These are phyloP conservation scores for Lentinula sp. DNA, from an alignment of 768 basidiomycete species.

Conservation along the genomic window DNA sequence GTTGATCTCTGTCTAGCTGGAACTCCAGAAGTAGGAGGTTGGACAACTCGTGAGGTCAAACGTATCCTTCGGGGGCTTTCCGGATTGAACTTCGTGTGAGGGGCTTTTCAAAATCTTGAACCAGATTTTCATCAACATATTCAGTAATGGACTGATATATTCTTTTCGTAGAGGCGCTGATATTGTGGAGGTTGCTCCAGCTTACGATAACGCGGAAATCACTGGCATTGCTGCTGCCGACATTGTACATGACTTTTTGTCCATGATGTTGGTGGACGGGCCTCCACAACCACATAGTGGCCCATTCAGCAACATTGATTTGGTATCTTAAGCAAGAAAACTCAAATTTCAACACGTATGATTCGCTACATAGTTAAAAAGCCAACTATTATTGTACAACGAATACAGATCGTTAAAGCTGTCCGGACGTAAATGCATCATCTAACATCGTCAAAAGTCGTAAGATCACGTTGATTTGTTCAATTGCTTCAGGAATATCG, in stretches of 20 bases:
- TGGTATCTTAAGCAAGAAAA: neutral
- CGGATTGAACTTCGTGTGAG: constrained; percentile 55
- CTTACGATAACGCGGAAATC: constrained; percentile 42
- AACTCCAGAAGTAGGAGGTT: constrained; percentile 61
- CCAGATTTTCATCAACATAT: neutral
- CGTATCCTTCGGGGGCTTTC: constrained; percentile 55
- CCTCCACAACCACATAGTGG: constrained; percentile 15
- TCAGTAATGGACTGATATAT: neutral
- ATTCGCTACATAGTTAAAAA: too few relatives aligned
- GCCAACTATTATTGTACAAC: too few relatives aligned
- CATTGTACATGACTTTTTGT: constrained; percentile 38
- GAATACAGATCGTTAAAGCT: neutral
- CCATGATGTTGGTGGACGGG: constrained; percentile 25
- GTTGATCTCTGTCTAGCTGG: constrained; percentile 34
- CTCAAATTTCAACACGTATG: too few relatives aligned
- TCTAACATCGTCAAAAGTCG: constrained; percentile 17
- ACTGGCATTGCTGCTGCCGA: constrained; percentile 39
- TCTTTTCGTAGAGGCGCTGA: constrained; percentile 34
- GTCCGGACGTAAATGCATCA: constrained; percentile 10
- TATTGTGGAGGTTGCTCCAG: constrained; percentile 47
- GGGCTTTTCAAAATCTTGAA: constrained; percentile 9
- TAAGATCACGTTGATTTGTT: constrained; percentile 23
- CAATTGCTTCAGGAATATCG: constrained; percentile 16
- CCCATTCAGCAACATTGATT: neutral
- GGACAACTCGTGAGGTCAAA: constrained; percentile 60